Evolutionary conservation across 2,329 filamentous ascomycete genomes (phyloP).

Genomic region (Coccinonectria pachysandricola): DNA sequence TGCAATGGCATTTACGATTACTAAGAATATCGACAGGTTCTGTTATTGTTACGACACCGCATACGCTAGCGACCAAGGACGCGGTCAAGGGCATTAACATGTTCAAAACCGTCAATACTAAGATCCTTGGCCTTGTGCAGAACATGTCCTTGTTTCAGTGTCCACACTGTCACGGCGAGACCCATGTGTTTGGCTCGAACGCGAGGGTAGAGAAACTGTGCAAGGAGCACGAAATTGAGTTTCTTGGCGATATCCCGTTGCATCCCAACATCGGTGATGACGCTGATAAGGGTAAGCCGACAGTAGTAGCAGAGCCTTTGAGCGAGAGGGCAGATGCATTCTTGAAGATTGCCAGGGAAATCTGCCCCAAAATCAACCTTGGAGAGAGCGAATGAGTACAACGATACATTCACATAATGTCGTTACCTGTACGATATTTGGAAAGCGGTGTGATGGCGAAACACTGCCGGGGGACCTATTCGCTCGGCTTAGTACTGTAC

Average conservation of each 20-base stretch:
- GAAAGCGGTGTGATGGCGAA: no score
- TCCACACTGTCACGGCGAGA: slow-evolving; percentile 64
- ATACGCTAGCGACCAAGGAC: slow-evolving; percentile 85
- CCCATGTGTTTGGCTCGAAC: slow-evolving; percentile 62
- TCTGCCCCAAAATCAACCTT: slow-evolving; percentile 36
- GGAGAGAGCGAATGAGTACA: slow-evolving; percentile 4
- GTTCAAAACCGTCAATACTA: slow-evolving; percentile 76
- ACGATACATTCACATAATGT: slow-evolving; percentile 2
- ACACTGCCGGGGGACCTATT: slow-evolving; percentile 7
- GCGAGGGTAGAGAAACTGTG: slow-evolving; percentile 61
- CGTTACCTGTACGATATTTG: no score
- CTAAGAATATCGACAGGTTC: slow-evolving; percentile 49
- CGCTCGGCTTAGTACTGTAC: slow-evolving; percentile 11
- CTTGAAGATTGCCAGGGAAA: slow-evolving; percentile 51
- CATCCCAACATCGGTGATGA: slow-evolving; percentile 81
- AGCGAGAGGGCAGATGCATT: slow-evolving; percentile 66
- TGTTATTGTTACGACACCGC: slow-evolving; percentile 84
- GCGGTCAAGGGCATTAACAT: slow-evolving; percentile 86
- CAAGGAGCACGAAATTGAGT: slow-evolving; percentile 59
- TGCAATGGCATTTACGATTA: slow-evolving; percentile 1
- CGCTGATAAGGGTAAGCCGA: slow-evolving; percentile 78
- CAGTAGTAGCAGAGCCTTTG: slow-evolving; percentile 75
- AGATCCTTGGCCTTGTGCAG: slow-evolving; percentile 77
- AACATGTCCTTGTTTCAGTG: slow-evolving; percentile 86
- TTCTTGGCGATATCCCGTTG: slow-evolving; percentile 81